Base-by-base conservation (phyloP, 140 eudicot species). In the Cichorium intybus region DNA sequence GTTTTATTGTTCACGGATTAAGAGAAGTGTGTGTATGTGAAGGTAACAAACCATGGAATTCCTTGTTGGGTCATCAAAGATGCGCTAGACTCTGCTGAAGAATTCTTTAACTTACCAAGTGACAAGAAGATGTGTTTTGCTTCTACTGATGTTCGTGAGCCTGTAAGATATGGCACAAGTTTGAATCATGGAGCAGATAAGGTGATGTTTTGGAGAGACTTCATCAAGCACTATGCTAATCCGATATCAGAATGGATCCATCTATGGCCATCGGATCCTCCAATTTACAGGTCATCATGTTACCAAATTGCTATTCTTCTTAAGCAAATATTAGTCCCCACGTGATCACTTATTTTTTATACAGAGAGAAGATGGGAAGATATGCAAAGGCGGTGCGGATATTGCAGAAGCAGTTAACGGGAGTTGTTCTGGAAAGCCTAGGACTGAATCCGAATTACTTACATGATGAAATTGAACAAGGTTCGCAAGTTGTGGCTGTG, bases 41-140 rank as follows among this genome's bases (percentile, higher is more conserved):
- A 84, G 95, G 91, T 87, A 58, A 76, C 84, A 55, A 84, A 83
- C 47, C 95, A 87, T 71, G 95, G 88, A 18, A 84, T 87, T 43
- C 83, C 85, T 50, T 6, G 62, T 24, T 66, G 66, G 6, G 67
- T 71, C 72, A 73, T 74, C 55, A 73, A 73, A 26, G 84, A 73
- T 43, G 81, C 95, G 22, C 49, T 84, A 29, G 84, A 76, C 35
- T 47, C 73, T 18, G 85, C 95, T 21, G 65, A 69, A 60, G 80
- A 78, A 58, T 87, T 83, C 78, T 86, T 86, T 50, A 62, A 75
- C 65, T 54, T 87, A 52, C 71, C 85, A 51, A 74, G 56, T 60
- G 95, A 78, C 17, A 78, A 73, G 66, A 87, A 87, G 82, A 75
- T 71, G 75, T 14, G 51, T 59, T 78, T 75, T 10, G 77, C 69